phyloP scores from a whole-genome alignment of 2,329 filamentous ascomycete genomes.

The Colletotrichum tropicicola region DNA sequence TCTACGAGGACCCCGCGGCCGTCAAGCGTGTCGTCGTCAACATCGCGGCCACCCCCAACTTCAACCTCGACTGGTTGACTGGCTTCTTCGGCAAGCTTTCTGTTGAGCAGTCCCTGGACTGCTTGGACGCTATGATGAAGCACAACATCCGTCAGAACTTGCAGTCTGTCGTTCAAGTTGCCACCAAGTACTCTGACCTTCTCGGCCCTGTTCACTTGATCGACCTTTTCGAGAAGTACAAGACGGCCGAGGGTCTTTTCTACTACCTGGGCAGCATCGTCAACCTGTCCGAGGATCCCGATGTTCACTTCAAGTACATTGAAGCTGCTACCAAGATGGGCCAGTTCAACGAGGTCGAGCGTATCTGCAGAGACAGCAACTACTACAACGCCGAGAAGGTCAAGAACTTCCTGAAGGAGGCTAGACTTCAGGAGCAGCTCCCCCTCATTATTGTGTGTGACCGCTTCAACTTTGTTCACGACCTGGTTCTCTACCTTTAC shows the following conservation, averaged over 20 bases:
- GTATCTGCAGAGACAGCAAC: conserved; percentile 94
- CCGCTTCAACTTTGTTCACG: conserved; percentile 98
- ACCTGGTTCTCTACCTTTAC: conserved; percentile 95
- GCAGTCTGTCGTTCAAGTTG: conserved; percentile 92
- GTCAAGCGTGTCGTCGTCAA: conserved; percentile 92
- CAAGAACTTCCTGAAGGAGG: conserved; percentile 99
- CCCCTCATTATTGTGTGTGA: conserved; percentile 98
- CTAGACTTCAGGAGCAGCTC: conserved; percentile 88
- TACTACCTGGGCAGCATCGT: conserved; percentile 99
- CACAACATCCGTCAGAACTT: conserved; percentile 97
- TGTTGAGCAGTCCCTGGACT: conserved; percentile 93
- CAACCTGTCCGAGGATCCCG: conserved; percentile 92
- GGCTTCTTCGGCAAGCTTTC: conserved; percentile 94
- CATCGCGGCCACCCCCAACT: conserved; percentile 82
- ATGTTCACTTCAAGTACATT: conserved; percentile 99
- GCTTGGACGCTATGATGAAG: conserved; percentile 95
- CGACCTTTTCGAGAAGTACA: conserved; percentile 96
- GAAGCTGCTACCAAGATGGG: conserved; percentile 94
- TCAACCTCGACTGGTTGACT: conserved; percentile 90
- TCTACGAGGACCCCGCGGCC: conserved; percentile 88
- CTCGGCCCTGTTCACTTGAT: conserved; percentile 89
- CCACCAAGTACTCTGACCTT: conserved; percentile 97
- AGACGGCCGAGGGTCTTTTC: conserved; percentile 95
- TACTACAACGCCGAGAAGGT: conserved; percentile 93
- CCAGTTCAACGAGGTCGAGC: conserved; percentile 95